Evolutionary conservation across 345 rosid genomes (phyloP).

Genomic region (Luvunga scandens): DNA sequence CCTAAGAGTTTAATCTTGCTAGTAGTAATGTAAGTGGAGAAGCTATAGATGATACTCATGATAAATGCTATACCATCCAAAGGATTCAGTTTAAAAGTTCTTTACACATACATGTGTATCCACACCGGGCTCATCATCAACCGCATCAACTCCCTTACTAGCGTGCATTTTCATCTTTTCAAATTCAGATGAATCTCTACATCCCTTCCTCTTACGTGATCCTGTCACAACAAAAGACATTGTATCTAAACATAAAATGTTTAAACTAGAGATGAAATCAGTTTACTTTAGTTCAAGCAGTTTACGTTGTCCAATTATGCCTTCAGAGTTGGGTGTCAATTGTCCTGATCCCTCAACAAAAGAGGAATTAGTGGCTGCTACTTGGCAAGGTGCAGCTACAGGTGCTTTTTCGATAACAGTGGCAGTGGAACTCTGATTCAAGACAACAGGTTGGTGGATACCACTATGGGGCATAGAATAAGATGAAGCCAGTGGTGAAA

Average conservation of each 20-base stretch:
- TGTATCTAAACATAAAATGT: not conserved
- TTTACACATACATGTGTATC: constrained; percentile 41
- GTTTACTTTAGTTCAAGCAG: constrained; percentile 3
- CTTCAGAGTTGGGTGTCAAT: constrained; percentile 19
- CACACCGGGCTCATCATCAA: constrained; percentile 20
- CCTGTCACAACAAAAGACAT: constrained; percentile 38
- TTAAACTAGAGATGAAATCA: constrained; percentile 8
- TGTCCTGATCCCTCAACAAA: constrained; percentile 9
- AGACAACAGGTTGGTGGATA: constrained; percentile 25
- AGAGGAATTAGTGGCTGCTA: constrained; percentile 9
- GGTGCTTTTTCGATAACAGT: constrained; percentile 27
- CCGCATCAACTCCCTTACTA: constrained; percentile 15
- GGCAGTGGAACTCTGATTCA: constrained; percentile 23
- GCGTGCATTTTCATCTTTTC: constrained; percentile 36
- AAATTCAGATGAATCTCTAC: constrained; percentile 27
- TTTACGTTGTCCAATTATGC: constrained; percentile 37
- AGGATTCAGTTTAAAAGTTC: constrained; percentile 9
- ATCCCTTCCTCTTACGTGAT: constrained; percentile 55
- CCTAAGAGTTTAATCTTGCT: not conserved
- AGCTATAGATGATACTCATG: not conserved
- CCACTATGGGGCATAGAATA: constrained; percentile 22
- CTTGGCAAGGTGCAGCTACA: constrained; percentile 26
- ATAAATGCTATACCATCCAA: not conserved
- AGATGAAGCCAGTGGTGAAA: constrained; percentile 24
- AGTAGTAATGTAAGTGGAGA: not conserved